Evolutionary conservation across 345 rosid genomes (phyloP), one percentile per base, ranked within the genome.

Genomic region (Diplotaxis tenuifolia): DNA sequence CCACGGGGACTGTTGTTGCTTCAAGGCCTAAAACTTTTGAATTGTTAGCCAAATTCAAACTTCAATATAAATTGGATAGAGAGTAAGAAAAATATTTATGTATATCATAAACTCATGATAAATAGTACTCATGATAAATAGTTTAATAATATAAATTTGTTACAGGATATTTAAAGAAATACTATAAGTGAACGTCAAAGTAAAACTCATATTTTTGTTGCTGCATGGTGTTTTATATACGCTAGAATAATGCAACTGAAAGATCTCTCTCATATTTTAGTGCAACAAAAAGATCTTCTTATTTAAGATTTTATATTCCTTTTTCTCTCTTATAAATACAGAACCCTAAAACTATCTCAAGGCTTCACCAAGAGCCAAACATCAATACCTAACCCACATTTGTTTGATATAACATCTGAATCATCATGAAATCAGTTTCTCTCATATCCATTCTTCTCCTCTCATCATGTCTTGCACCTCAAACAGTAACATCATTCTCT

Each of bases 361-460:
- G 54, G 21, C 54, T 47, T 28, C 21, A 59, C 23, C 50, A 61
- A 60, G 8, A 47, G 6, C 15, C 7, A 70, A 70, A 20, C 65
- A 32, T 55, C 53, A 53, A 68, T 28, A 38, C 10, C 65, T 5
- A 16, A 42, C 27, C 59, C 29, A 19, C 23, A 36, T 16, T 49
- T 12, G 16, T n/a, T 7, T 25, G 2, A 14, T 14, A 40, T 14
- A 59, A 63, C 2, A 63, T 63, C 49, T 34, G 34, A 15, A 16
- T 7, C 21, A 23, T 31, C 16, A 65, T 73, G 70, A 73, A 65
- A 64, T 9, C 58, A 65, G 0, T 8, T 10, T 55, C 63, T 38
- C 19, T 73, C 49, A 20, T 65, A 2, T 4, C 42, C 65, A 5
- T 55, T 64, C 57, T 73, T n/a, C 65, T 73, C 45, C 21, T 73